These are phyloP conservation scores for Flaveria brownii DNA, from an alignment of 129 eudicot species.

Conservation along the genomic window DNA sequence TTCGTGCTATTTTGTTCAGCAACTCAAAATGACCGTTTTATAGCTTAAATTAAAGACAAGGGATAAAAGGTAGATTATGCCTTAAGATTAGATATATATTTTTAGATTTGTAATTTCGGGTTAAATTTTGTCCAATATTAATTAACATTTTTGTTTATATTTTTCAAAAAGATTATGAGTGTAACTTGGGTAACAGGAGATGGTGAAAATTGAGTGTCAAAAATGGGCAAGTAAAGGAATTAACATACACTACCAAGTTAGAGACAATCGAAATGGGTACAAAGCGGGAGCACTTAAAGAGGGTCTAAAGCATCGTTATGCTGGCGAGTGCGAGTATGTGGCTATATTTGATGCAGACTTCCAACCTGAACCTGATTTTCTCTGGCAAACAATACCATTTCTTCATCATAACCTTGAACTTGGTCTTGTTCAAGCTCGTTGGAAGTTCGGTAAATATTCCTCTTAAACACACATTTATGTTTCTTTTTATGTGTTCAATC, in stretches of 20 bases:
- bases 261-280: slow-evolving; percentile 75
- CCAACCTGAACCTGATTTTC: slow-evolving; percentile 78
- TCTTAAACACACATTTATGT: not conserved
- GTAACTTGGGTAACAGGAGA: slow-evolving; percentile 30
- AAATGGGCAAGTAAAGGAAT: slow-evolving; percentile 75
- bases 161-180: not conserved
- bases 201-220: slow-evolving; percentile 72
- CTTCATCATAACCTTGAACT: slow-evolving; percentile 64
- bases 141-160: not conserved
- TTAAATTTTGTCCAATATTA: no score
- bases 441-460: slow-evolving; percentile 59
- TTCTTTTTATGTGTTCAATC: no score
- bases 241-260: slow-evolving; percentile 59
- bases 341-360: slow-evolving; percentile 85
- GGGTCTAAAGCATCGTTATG: slow-evolving; percentile 59
- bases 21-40: no score
- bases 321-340: slow-evolving; percentile 60
- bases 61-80: no score
- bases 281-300: slow-evolving; percentile 78
- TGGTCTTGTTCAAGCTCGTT: slow-evolving; percentile 78
- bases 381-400: slow-evolving; percentile 62
- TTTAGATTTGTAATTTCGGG: no score
- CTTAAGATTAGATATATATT: no score
- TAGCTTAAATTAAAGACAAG: no score
- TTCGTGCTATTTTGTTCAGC: no score